Evolutionary conservation across 2,329 filamentous ascomycete genomes (phyloP), one percentile per base, ranked within the genome.

Genomic region (Cercospora janseana): DNA sequence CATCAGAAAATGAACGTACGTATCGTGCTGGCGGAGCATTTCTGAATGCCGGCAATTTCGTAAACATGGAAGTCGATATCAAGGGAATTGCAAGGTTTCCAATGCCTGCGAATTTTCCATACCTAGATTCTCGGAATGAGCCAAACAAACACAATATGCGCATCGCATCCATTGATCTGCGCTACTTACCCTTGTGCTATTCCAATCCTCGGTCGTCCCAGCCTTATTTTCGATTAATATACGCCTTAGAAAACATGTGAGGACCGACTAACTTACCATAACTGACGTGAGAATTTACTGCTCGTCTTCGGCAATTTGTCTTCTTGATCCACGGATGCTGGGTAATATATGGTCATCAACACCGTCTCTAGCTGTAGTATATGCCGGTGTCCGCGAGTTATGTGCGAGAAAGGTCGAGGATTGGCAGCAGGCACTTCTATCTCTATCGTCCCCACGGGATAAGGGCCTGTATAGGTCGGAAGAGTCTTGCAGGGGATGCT

Each of bases 341-440:
- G 83, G 62, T 86, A 86, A 65, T 81, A 86, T n/a, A 86, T 66
- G 0, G 78, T 79, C 66, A 86, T 79, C 4, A 86, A 71, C 6
- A 85, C 79, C 0, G 82, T 85, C 52, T 81, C 74, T 10, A 80
- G 66, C 46, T 78, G 69, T 10, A 82, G 64, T 6, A 79, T 54
- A 54, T 76, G 72, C 46, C 68, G 66, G 44, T 73, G 67, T 20
- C 76, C 56, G 28, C 77, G 68, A 26, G 68, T 77, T 48, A 80
- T 79, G 46, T 77, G 61, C 1, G 76, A 77, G 56, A 80, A 76
- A 0, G 69, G 61, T 27, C 72, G 66, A 1, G 77, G 76, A 13
- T 73, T 59, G 27, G 70, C 60, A 6, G 67, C 78, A 0, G 78
- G 76, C 0, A 80, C 69, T 63, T 81, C 78, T 29, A 80, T 73